phyloP scores from a whole-genome alignment of 495 filamentous ascomycete genomes.

The Aspergillus conjunctus region DNA sequence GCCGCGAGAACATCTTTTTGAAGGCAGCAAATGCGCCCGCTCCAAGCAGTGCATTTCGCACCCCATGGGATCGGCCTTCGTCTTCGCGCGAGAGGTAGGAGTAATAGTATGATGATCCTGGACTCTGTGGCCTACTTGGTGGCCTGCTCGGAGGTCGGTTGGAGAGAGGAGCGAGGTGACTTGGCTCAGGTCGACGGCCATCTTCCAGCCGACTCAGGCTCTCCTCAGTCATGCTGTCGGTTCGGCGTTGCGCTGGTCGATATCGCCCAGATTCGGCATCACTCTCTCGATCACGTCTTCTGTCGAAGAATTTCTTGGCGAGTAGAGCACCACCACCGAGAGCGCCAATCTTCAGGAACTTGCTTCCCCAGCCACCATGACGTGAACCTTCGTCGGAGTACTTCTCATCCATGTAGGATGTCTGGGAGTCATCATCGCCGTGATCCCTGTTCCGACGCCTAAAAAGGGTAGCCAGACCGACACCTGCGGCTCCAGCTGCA shows the following conservation, averaged over 20 bases:
- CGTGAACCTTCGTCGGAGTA: constrained; percentile 51
- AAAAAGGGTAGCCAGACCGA: constrained; percentile 61
- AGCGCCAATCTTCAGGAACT: constrained; percentile 66
- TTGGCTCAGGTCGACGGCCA: constrained; percentile 44
- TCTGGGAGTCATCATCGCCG: constrained; percentile 45
- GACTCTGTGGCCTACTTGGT: constrained; percentile 46
- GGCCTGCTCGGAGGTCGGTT: constrained; percentile 45
- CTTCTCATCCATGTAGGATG: constrained; percentile 65
- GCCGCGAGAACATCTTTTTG: constrained; percentile 64
- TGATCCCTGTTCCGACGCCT: constrained; percentile 43
- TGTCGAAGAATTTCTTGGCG: constrained; percentile 64
- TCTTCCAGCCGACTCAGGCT: constrained; percentile 48
- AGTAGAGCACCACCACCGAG: constrained; percentile 66
- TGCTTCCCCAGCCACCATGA: constrained; percentile 62
- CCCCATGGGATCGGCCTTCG: constrained; percentile 46
- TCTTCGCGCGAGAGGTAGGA: constrained; percentile 46
- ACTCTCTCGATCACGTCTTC: constrained; percentile 56
- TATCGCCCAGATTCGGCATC: constrained; percentile 58
- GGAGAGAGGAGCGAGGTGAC: constrained; percentile 41
- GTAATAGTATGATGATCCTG: constrained; percentile 49
- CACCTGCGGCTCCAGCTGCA: constrained; percentile 59
- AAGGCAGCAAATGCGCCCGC: constrained; percentile 66
- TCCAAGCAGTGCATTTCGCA: constrained; percentile 65
- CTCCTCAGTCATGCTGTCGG: constrained; percentile 47
- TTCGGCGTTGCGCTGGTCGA: constrained; percentile 45